A percentile compares a stretch with the other conserved stretches of the same genome.
Evolutionary conservation across 495 filamentous ascomycete species (phyloP).

Genomic region (Neurospora pannonica): DNA sequence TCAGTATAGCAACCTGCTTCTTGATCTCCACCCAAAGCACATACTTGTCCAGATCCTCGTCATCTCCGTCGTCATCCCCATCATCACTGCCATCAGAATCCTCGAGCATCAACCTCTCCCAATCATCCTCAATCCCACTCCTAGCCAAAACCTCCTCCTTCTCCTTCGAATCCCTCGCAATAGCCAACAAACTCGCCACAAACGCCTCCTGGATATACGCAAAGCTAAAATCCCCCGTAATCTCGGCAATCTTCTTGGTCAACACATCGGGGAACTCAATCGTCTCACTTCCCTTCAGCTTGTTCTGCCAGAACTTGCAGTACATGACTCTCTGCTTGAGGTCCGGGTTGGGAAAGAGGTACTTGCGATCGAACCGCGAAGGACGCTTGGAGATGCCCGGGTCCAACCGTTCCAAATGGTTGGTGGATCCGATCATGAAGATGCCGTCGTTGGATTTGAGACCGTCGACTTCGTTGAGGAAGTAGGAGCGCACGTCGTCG

Average conservation of each 20-base stretch:
- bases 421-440: slow-evolving; percentile 55
- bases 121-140: slow-evolving; percentile 10
- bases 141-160: neutral
- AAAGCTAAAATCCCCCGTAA: slow-evolving; percentile 54
- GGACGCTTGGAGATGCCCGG: slow-evolving; percentile 56
- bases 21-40: slow-evolving; percentile 47
- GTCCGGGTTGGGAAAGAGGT: slow-evolving; percentile 48
- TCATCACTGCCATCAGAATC: slow-evolving; percentile 5
- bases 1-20: slow-evolving; percentile 45
- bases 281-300: slow-evolving; percentile 42
- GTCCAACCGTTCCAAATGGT: slow-evolving; percentile 50
- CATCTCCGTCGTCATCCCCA: slow-evolving; percentile 13
- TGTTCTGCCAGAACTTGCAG: slow-evolving; percentile 48
- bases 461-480: slow-evolving; percentile 65
- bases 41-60: slow-evolving; percentile 34
- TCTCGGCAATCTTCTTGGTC: slow-evolving; percentile 42
- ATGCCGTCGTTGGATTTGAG: slow-evolving; percentile 58
- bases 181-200: slow-evolving; percentile 46
- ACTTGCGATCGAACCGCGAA: slow-evolving; percentile 56
- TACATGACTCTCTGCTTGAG: slow-evolving; percentile 45
- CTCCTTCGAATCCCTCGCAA: slow-evolving; percentile 26
- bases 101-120: neutral
- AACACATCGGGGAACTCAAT: slow-evolving; percentile 49
- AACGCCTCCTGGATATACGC: slow-evolving; percentile 60
- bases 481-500: slow-evolving; percentile 47